Percentiles rank a stretch among this genome's conserved stretches.
Conservation (phyloP, 2,329 filamentous ascomycete species). For the Cyphellophora europaea region DNA sequence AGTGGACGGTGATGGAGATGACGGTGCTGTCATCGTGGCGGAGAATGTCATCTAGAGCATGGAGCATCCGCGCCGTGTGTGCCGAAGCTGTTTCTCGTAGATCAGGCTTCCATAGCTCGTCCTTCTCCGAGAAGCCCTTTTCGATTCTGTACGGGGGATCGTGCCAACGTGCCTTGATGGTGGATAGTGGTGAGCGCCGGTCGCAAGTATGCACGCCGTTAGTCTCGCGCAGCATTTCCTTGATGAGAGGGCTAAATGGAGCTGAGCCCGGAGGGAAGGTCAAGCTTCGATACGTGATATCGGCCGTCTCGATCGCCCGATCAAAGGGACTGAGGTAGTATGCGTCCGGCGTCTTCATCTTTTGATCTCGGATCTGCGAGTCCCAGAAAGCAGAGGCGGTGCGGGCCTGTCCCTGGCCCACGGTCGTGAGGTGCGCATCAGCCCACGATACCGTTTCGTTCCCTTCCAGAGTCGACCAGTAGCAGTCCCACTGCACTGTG, state of each 20-base stretch:
- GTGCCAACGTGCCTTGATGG: conserved; percentile 28
- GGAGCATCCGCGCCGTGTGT: conserved; percentile 35
- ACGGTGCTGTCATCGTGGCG: conserved; percentile 35
- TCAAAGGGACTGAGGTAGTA: conserved; percentile 52
- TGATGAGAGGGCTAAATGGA: conserved; percentile 35
- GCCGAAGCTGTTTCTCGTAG: conserved; percentile 40
- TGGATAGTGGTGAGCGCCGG: conserved; percentile 38
- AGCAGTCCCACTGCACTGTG: conserved; percentile 50
- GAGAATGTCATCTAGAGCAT: conserved; percentile 46
- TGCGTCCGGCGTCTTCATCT: conserved; percentile 43
- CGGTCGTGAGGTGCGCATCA: conserved; percentile 48
- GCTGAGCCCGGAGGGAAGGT: conserved; percentile 31
- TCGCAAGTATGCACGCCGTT: conserved; percentile 56
- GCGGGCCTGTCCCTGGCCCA: conserved; percentile 44
- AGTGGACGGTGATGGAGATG: conserved; percentile 50
- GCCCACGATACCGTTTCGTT: conserved; percentile 42
- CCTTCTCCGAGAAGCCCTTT: conserved; percentile 48
- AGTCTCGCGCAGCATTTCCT: conserved; percentile 52
- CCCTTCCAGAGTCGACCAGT: conserved; percentile 51
- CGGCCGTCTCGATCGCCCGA: conserved; percentile 48
- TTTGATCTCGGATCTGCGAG: conserved; percentile 33
- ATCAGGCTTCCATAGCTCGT: conserved; percentile 43
- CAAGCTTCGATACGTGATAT: conserved; percentile 38
- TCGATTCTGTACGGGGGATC: conserved; percentile 38
- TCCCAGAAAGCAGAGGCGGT: conserved; percentile 40